These are phyloP conservation scores for Colletotrichum sp. DNA, from an alignment of 2,329 filamentous ascomycete species.

Conservation along the genomic window DNA sequence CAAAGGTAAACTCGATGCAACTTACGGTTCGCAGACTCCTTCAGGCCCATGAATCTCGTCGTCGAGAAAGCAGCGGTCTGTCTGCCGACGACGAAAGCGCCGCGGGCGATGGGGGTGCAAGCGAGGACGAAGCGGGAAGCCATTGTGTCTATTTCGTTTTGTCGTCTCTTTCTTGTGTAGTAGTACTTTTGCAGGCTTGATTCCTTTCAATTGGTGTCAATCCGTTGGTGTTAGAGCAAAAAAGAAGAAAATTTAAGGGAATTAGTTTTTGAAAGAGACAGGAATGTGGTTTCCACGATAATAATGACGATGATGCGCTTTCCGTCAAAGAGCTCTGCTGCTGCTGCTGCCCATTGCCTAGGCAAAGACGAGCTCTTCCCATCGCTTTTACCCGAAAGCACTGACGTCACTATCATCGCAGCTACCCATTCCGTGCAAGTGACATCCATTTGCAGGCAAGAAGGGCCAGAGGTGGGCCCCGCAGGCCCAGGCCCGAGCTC, in stretches of 20 bases:
- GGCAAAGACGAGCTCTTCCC: not conserved
- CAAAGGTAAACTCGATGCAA: not conserved
- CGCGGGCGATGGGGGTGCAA: slow-evolving; percentile 26
- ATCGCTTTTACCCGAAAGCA: not conserved
- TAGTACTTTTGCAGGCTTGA: not conserved
- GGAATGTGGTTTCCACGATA: not conserved
- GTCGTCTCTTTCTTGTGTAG: not conserved
- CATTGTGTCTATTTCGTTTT: slow-evolving; percentile 6
- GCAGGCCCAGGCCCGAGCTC: not conserved
- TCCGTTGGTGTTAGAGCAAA: not conserved
- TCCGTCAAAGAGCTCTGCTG: not conserved
- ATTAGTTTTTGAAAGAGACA: not conserved
- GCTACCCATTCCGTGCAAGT: not conserved
- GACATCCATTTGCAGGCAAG: not conserved
- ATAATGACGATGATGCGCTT: not conserved
- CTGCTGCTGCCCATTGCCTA: not conserved
- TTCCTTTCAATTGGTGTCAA: not conserved
- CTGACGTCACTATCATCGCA: slow-evolving; percentile 6
- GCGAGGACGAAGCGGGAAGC: slow-evolving; percentile 31
- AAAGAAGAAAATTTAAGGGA: not conserved
- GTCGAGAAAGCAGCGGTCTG: slow-evolving; percentile 31
- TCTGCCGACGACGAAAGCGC: slow-evolving; percentile 26
- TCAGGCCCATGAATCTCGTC: slow-evolving; percentile 32
- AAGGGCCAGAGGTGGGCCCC: not conserved
- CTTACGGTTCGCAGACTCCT: slow-evolving; percentile 42